Percentiles rank a stretch among this genome's conserved stretches.
Evolutionary conservation across 2,329 filamentous ascomycete genomes (phyloP).

Genomic region (Claviceps sp.): DNA sequence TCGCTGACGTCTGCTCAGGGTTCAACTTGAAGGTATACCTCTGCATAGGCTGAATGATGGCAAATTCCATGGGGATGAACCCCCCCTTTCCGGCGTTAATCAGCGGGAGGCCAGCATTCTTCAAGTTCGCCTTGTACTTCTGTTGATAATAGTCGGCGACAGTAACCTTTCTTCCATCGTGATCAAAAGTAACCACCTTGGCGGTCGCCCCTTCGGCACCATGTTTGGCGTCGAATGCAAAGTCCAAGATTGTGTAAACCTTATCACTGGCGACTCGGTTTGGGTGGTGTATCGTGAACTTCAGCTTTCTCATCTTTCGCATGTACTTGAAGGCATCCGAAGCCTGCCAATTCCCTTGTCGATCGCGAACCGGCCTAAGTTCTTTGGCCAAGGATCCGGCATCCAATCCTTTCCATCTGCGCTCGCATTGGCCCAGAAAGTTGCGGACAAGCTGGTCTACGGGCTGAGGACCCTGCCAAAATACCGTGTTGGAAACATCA

Average conservation of each 20-base stretch:
- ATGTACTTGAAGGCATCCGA: constrained; percentile 43
- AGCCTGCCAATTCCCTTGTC: constrained; percentile 16
- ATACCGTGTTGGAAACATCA: constrained; percentile 83
- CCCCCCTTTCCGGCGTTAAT: constrained; percentile 42
- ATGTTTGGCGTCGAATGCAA: constrained; percentile 33
- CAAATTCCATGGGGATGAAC: constrained; percentile 49
- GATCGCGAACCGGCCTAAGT: constrained; percentile 22
- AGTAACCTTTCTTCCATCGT: constrained; percentile 29
- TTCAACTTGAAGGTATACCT: constrained; percentile 50
- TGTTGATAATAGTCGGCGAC: constrained; percentile 42
- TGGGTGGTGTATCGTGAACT: constrained; percentile 40
- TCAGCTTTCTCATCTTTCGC: constrained; percentile 38
- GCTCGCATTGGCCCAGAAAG: constrained; percentile 19
- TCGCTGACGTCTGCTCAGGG: constrained; percentile 54
- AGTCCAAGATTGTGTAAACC: constrained; percentile 36
- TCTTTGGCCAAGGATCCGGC: constrained; percentile 14
- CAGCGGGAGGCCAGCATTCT: constrained; percentile 37
- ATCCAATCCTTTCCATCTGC: constrained; percentile 14
- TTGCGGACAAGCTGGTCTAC: constrained; percentile 25
- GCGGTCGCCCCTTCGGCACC: constrained; percentile 33
- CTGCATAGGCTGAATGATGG: constrained; percentile 38
- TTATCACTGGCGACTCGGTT: constrained; percentile 32
- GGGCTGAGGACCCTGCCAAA: constrained; percentile 46
- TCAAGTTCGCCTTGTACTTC: constrained; percentile 39
- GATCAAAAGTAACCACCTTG: constrained; percentile 41